These are phyloP conservation scores for Forsythia viridissima DNA, from an alignment of 257 asterid genomes.

Conservation along the genomic window DNA sequence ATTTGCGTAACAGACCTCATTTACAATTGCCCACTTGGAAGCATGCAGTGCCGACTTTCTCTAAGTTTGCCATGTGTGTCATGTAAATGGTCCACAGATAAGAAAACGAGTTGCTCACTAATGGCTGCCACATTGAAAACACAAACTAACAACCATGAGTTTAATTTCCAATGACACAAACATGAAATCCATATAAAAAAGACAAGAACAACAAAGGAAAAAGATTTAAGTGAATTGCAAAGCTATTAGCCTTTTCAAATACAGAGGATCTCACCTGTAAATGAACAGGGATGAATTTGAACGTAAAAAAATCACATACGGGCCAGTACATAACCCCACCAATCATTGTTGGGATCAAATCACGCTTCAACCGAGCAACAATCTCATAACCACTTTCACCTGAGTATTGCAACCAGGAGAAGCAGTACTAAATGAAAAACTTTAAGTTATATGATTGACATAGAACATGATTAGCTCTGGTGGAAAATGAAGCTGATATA, in stretches of 20 bases:
- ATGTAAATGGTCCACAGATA: constrained; percentile 81
- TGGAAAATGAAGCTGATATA: too few species aligned
- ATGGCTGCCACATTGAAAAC: constrained; percentile 59
- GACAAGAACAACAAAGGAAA: too few species aligned
- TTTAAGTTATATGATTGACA: not conserved
- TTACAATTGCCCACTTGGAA: too few species aligned
- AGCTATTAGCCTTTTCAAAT: not conserved
- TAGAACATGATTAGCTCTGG: not conserved
- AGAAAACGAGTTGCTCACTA: constrained; percentile 75
- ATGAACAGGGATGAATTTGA: constrained; percentile 84
- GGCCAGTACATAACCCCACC: constrained; percentile 84
- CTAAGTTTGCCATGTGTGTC: constrained; percentile 73
- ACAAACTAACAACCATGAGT: constrained; percentile 1
- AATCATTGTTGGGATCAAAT: constrained; percentile 64
- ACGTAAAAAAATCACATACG: constrained; percentile 74
- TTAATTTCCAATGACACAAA: not conserved
- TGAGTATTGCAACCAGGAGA: constrained; percentile 27
- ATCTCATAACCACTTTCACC: constrained; percentile 78
- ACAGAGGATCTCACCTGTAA: constrained; percentile 53
- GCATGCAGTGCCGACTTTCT: constrained; percentile 35
- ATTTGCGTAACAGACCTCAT: too few species aligned
- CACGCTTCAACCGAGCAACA: constrained; percentile 76
- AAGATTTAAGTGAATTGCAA: too few species aligned
- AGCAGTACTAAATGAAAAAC: not conserved
- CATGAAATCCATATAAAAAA: not conserved